Conservation (phyloP, 2,329 filamentous ascomycete species). For the Fusarium goolgardi region DNA sequence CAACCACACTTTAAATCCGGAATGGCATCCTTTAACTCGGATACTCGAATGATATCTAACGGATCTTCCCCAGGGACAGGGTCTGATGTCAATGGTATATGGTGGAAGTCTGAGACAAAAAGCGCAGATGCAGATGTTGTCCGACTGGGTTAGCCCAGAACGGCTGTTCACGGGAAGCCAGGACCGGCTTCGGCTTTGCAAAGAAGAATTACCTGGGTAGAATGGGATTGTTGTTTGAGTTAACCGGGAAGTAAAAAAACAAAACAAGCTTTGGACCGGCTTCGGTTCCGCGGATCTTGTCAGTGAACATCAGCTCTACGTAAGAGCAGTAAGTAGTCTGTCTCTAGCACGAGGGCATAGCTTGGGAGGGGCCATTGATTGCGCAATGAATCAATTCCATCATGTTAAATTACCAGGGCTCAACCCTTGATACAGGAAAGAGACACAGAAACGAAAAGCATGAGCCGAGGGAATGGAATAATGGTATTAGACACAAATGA, state of each 20-base stretch:
- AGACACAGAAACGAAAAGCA: neutral
- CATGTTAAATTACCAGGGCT: slow-evolving; percentile 1
- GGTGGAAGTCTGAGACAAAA: slow-evolving; percentile 38
- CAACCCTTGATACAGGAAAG: neutral
- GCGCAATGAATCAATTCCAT: neutral
- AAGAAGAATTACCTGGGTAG: neutral
- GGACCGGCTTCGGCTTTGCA: slow-evolving; percentile 14
- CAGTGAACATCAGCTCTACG: neutral
- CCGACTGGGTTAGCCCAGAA: slow-evolving; percentile 5
- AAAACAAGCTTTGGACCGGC: slow-evolving; percentile 30
- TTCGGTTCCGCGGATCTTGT: slow-evolving; percentile 17
- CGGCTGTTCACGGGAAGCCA: slow-evolving; percentile 25
- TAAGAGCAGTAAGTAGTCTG: neutral
- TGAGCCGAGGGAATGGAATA: slow-evolving; percentile 26
- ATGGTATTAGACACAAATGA: slow-evolving; percentile 34
- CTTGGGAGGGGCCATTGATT: neutral
- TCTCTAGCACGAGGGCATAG: neutral
- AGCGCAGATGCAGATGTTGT: slow-evolving; percentile 2
- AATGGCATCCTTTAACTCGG: slow-evolving; percentile 1
- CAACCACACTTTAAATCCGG: slow-evolving; percentile 22
- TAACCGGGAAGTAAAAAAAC: slow-evolving; percentile 21
- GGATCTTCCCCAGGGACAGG: slow-evolving; percentile 26
- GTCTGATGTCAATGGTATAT: slow-evolving; percentile 40
- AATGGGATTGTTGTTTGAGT: slow-evolving; percentile 4
- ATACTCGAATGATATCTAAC: neutral